Conservation (phyloP, 495 filamentous ascomycete genomes). For the Penicillium bialowiezense region DNA sequence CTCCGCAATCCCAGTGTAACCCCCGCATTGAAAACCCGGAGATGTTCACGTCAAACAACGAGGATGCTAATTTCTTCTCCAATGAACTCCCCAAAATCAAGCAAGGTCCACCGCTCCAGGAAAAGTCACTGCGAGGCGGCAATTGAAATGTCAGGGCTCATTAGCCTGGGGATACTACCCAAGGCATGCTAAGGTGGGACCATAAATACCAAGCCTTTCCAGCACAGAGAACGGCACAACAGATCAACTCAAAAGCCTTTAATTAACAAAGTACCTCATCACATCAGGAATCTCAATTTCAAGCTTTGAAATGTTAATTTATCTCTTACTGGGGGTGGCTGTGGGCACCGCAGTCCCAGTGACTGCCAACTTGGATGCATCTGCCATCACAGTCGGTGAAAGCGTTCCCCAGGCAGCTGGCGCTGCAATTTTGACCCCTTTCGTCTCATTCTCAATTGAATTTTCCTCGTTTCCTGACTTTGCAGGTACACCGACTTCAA, state of each 20-base stretch:
- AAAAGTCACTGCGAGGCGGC: slow-evolving; percentile 1
- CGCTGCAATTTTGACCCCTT: slow-evolving; percentile 18
- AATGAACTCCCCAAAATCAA: slow-evolving; percentile 1
- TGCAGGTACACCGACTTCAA: slow-evolving; percentile 13
- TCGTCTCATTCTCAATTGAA: slow-evolving; percentile 30
- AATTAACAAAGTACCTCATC: no score
- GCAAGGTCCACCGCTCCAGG: background rate
- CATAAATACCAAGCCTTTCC: background rate
- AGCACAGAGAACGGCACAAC: background rate
- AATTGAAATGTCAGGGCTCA: slow-evolving; percentile 13
- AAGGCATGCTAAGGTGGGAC: no score
- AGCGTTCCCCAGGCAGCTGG: slow-evolving; percentile 14
- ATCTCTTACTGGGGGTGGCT: slow-evolving; percentile 8
- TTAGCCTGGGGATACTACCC: no score
- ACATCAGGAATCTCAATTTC: no score
- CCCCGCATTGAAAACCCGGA: slow-evolving; percentile 14
- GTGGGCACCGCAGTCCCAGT: slow-evolving; percentile 11
- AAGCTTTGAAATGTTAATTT: slow-evolving; percentile 14
- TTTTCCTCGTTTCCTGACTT: slow-evolving; percentile 28
- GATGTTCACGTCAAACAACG: background rate
- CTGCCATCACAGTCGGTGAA: slow-evolving; percentile 10
- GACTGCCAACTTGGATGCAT: slow-evolving; percentile 1
- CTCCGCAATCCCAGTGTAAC: slow-evolving; percentile 20
- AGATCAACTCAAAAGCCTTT: no score
- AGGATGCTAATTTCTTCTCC: background rate